These are phyloP conservation scores for Cyclostephanos invisitatus DNA, from an alignment of 108 stramenopile species.

Conservation along the genomic window DNA sequence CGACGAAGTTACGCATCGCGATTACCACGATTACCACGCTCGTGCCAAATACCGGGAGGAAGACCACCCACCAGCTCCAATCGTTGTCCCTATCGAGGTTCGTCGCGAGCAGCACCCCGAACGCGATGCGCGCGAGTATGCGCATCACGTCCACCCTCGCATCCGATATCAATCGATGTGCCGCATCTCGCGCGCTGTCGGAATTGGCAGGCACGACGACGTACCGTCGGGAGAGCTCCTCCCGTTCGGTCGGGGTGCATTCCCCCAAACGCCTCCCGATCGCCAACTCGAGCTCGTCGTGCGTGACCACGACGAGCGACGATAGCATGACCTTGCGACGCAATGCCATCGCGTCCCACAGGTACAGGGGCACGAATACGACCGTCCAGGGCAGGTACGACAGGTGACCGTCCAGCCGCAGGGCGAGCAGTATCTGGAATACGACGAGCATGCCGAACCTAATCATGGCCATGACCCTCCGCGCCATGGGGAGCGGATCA, in stretches of 20 bases:
- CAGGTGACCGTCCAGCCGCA: conserved; percentile 64
- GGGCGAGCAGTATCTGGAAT: conserved; percentile 69
- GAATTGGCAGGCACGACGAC: conserved; percentile 69
- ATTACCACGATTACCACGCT: conserved; percentile 54
- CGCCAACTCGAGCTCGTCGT: conserved; percentile 77
- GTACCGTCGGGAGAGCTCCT: conserved; percentile 64
- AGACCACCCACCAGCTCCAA: conserved; percentile 89
- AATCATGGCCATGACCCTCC: conserved; percentile 58
- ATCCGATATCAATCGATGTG: conserved; percentile 53
- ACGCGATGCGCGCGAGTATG: conserved; percentile 56
- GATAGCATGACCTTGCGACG: conserved; percentile 64
- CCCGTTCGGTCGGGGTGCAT: conserved; percentile 72
- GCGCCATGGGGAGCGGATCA: conserved; percentile 84
- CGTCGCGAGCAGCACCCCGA: conserved; percentile 60
- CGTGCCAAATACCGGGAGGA: conserved; percentile 76
- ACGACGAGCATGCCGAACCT: conserved; percentile 62
- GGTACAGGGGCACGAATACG: conserved; percentile 73
- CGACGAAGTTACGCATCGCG: conserved; percentile 66
- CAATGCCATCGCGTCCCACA: conserved; percentile 75
- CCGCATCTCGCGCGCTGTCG: conserved; percentile 67
- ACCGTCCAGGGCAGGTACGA: conserved; percentile 48
- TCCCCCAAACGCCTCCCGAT: conserved; percentile 75
- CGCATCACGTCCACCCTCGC: conserved; percentile 74
- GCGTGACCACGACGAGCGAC: conserved; percentile 69
- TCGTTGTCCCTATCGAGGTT: conserved; percentile 62